Evolutionary conservation across 768 basidiomycete genomes (phyloP).

Genomic region (Rhizopogon vinicolor): DNA sequence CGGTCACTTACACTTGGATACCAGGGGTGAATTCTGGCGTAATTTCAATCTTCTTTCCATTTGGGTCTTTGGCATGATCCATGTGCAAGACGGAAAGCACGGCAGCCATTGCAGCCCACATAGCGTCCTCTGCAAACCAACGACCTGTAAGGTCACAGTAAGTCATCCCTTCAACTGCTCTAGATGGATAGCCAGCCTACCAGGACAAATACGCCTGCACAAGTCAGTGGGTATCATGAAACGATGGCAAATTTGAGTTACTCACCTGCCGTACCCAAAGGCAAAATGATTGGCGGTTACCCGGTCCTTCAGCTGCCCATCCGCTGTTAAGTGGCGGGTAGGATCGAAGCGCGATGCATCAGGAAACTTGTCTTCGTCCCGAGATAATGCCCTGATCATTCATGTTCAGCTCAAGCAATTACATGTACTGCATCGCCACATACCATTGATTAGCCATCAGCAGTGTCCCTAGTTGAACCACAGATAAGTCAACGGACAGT

Average conservation of each 20-base stretch:
- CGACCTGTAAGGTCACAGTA: not conserved
- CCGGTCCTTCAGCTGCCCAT: not conserved
- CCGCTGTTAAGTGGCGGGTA: not conserved
- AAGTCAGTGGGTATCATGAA: not conserved
- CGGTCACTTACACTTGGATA: too few species aligned
- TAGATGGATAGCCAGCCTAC: not conserved
- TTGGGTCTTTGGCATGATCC: not conserved
- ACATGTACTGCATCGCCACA: not conserved
- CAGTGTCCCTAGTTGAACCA: slow-evolving; percentile 9
- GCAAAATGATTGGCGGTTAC: not conserved
- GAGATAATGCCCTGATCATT: not conserved
- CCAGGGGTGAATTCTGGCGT: too few species aligned
- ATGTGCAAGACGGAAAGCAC: not conserved
- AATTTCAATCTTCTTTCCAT: too few species aligned
- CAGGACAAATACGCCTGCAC: not conserved
- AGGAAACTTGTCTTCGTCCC: not conserved
- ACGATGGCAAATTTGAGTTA: not conserved
- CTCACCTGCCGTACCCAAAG: not conserved
- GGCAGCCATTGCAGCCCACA: not conserved
- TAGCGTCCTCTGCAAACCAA: not conserved
- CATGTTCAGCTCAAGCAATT: not conserved
- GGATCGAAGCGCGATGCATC: slow-evolving; percentile 2
- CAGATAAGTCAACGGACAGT: too few species aligned
- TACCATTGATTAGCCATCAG: slow-evolving; percentile 14
- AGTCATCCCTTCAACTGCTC: too few species aligned